A percentile compares a stretch with the other conserved stretches of the same genome.
These are phyloP conservation scores for Aspergillus neoniger DNA, from an alignment of 2,329 filamentous ascomycete species.

Conservation along the genomic window DNA sequence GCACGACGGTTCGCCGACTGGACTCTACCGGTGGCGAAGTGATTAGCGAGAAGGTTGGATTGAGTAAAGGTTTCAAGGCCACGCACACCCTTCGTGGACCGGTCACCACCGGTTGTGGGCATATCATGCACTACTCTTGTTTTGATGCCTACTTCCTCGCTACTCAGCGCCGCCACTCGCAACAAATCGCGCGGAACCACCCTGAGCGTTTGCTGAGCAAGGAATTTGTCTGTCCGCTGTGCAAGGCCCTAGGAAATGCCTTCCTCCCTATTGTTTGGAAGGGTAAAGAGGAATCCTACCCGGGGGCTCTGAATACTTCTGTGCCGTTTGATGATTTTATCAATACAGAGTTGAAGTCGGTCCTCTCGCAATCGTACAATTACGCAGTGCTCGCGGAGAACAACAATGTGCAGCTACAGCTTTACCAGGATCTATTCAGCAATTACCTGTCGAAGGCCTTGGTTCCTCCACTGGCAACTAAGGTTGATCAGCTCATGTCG, in stretches of 20 bases:
- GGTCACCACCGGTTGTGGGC: conserved; percentile 87
- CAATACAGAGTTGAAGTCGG: conserved; percentile 56
- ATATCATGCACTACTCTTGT: conserved; percentile 97
- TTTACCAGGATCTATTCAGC: conserved; percentile 52
- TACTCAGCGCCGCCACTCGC: conserved; percentile 77
- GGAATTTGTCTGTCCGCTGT: conserved; percentile 94
- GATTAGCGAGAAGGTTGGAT: conserved; percentile 72
- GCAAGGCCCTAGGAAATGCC: conserved; percentile 92
- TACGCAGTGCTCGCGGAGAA: conserved; percentile 44
- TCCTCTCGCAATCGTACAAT: conserved; percentile 53
- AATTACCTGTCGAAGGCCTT: conserved; percentile 55
- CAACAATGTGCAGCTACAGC: conserved; percentile 34
- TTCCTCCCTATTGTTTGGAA: conserved; percentile 97
- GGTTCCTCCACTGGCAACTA: conserved; percentile 52
- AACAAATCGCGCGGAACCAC: conserved; percentile 92
- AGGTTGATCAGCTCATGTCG: conserved; percentile 37
- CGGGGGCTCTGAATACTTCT: conserved; percentile 66
- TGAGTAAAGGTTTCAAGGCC: conserved; percentile 86
- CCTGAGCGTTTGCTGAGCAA: conserved; percentile 77
- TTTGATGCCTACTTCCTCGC: conserved; percentile 90
- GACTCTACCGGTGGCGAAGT: conserved; percentile 71
- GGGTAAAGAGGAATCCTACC: conserved; percentile 80
- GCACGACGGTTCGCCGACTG: conserved; percentile 72
- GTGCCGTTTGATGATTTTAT: conserved; percentile 70
- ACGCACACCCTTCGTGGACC: conserved; percentile 69